These are phyloP conservation scores for Epichloe glyceriae DNA, from an alignment of 2,329 filamentous ascomycete species.

Conservation along the genomic window DNA sequence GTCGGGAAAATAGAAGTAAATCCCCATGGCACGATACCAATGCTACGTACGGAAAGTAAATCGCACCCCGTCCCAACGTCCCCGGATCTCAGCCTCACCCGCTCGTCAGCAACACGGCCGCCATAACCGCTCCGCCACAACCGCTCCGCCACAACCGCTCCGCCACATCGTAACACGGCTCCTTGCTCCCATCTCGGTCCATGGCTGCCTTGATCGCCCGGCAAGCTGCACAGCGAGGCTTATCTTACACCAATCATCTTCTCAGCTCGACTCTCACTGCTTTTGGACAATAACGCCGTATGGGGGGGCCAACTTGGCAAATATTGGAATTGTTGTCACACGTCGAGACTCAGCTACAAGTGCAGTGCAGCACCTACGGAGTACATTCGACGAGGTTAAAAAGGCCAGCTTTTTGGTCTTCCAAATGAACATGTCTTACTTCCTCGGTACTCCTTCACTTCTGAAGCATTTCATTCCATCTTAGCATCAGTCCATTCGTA, in stretches of 20 bases:
- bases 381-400: too few species aligned
- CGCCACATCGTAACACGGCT: too few species aligned
- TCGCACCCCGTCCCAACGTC: too few species aligned
- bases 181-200: background rate
- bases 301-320: background rate
- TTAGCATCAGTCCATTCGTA: background rate
- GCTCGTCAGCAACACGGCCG: background rate
- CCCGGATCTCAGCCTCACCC: background rate
- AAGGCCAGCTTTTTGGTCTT: too few species aligned
- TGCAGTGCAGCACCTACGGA: background rate
- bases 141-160: background rate
- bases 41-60: too few species aligned
- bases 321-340: background rate
- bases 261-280: background rate
- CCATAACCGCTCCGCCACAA: background rate
- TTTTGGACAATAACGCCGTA: background rate
- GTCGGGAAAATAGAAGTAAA: too few species aligned
- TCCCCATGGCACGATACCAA: too few species aligned
- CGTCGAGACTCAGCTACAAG: background rate
- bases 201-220: background rate
- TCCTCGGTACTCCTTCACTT: too few species aligned
- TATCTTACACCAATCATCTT: background rate
- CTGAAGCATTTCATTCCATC: too few species aligned
- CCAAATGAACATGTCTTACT: too few species aligned
- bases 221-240: background rate